phyloP scores from a whole-genome alignment of 352 stramenopile species.

The Saprolegnia diclina region DNA sequence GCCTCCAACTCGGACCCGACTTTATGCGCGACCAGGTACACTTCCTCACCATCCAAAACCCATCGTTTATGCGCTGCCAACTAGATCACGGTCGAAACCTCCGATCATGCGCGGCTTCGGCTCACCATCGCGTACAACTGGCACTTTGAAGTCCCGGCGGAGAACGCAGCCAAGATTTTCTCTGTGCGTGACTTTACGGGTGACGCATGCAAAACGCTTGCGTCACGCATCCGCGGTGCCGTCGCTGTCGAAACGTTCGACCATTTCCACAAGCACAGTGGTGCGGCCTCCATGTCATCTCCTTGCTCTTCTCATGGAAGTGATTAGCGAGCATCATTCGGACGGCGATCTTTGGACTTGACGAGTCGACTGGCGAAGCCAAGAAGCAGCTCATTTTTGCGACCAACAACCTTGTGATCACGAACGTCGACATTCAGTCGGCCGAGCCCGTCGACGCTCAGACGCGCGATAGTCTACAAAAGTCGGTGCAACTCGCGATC shows the following conservation, averaged over 20 bases:
- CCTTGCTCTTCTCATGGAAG: neutral
- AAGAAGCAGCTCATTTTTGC: constrained; percentile 54
- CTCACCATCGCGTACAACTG: constrained; percentile 83
- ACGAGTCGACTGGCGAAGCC: constrained; percentile 45
- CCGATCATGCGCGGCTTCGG: constrained; percentile 61
- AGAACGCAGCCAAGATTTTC: constrained; percentile 63
- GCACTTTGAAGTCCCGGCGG: constrained; percentile 63
- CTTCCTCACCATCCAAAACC: neutral
- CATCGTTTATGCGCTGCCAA: neutral
- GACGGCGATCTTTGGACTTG: constrained; percentile 65
- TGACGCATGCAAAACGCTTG: constrained; percentile 75
- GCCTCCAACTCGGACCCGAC: constrained; percentile 68
- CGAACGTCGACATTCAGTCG: constrained; percentile 77
- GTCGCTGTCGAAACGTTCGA: constrained; percentile 71
- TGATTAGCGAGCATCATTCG: constrained; percentile 58
- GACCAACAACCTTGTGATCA: constrained; percentile 73
- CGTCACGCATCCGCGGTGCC: constrained; percentile 64
- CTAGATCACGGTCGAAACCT: constrained; percentile 75
- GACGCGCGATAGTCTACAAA: constrained; percentile 70
- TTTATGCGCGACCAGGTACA: constrained; percentile 70
- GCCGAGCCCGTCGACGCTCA: constrained; percentile 66
- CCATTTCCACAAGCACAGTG: constrained; percentile 80
- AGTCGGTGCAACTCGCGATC: constrained; percentile 77
- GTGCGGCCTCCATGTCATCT: constrained; percentile 14
- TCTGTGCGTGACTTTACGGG: constrained; percentile 78